Percentiles rank a stretch among this genome's conserved stretches.
Conservation (phyloP, 176 grass and related monocot genomes). For the Carex pumila region DNA sequence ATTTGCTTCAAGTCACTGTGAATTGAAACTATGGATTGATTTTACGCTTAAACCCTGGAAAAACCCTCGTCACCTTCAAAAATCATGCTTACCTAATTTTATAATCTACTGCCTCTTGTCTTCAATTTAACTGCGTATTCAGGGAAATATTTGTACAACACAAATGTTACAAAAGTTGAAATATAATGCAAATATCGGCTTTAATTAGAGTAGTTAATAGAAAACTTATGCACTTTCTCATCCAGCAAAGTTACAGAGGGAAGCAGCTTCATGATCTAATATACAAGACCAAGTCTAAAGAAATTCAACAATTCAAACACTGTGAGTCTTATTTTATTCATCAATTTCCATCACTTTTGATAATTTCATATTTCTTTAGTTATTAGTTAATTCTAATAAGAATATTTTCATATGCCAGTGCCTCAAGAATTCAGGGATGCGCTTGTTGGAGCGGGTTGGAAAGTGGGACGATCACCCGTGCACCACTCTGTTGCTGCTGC, state of each 20-base stretch:
- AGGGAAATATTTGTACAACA: background rate
- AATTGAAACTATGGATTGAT: background rate
- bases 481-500: slow-evolving; percentile 61
- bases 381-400: background rate
- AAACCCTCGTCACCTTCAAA: background rate
- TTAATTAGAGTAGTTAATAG: background rate
- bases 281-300: slow-evolving; percentile 78
- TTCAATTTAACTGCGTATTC: background rate
- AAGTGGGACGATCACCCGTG: slow-evolving; percentile 60
- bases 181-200: background rate
- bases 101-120: background rate
- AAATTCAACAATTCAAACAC: slow-evolving; percentile 66
- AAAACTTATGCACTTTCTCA: background rate
- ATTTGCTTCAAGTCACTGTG: background rate
- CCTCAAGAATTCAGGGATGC: slow-evolving; percentile 72
- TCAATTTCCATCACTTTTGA: background rate
- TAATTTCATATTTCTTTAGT: background rate
- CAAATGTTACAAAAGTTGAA: background rate
- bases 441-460: slow-evolving; percentile 58
- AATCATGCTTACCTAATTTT: background rate
- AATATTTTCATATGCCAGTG: slow-evolving; percentile 29
- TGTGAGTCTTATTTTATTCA: slow-evolving; percentile 29
- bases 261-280: slow-evolving; percentile 86
- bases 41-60: background rate
- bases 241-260: slow-evolving; percentile 82